These are phyloP conservation scores for Pichia cactophila DNA, from an alignment of 1,139 yeast genomes.

Conservation along the genomic window DNA sequence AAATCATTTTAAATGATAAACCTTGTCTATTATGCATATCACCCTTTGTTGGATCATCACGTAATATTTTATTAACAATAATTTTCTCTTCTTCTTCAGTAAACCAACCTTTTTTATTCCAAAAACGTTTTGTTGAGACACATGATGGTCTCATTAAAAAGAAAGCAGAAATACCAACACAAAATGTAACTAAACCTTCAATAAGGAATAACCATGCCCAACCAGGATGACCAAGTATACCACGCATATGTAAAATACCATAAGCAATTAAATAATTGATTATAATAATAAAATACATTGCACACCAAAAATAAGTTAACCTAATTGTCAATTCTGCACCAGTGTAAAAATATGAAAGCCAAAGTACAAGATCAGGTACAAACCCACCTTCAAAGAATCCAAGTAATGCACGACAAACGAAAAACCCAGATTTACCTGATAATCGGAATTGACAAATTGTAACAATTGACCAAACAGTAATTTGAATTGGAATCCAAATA, in stretches of 20 bases:
- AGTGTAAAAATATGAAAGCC: constrained; percentile 51
- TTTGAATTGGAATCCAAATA: constrained; percentile 46
- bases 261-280: constrained; percentile 39
- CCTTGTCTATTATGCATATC: constrained; percentile 61
- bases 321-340: constrained; percentile 42
- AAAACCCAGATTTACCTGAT: constrained; percentile 31
- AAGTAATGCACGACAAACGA: constrained; percentile 37
- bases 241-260: constrained; percentile 38
- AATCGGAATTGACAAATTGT: constrained; percentile 41
- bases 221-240: constrained; percentile 36
- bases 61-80: constrained; percentile 50
- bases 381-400: constrained; percentile 52
- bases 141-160: constrained; percentile 56
- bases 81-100: constrained; percentile 55
- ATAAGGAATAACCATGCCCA: constrained; percentile 63
- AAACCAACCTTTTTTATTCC: constrained; percentile 51
- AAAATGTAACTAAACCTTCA: constrained; percentile 53
- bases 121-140: constrained; percentile 42
- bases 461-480: constrained; percentile 43
- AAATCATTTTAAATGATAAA: constrained; percentile 33
- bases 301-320: constrained; percentile 43
- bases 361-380: constrained; percentile 45
- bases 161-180: constrained; percentile 45
- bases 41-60: constrained; percentile 67
- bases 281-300: constrained; percentile 36